Base-by-base conservation (phyloP, 805 yeast genomes). In the Schwanniomyces vanrijiae region DNA sequence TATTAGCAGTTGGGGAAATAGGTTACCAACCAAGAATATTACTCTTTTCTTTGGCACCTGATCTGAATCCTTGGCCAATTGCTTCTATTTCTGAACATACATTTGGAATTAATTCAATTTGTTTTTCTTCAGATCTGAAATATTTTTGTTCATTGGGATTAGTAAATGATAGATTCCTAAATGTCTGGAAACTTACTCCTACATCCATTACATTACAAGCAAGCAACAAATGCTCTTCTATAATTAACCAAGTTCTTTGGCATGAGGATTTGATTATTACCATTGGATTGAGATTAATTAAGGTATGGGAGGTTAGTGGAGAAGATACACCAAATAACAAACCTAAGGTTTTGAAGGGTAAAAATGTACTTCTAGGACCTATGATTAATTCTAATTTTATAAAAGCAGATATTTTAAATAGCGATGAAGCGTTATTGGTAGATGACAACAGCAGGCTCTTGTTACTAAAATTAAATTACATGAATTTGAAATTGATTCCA, bases 1-100 rank as follows among this genome's bases (percentile, higher is more conserved):
- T 80, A 4, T 60, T 86, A 21, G 90, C 90, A 0, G 80, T 84
- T 13, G 92, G 92, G 2, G 92, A 86, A 57, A 61, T 75, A 0
- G 91, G 91, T 0, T 83, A 82, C 50, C 81, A 76, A 52, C 92
- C 92, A 1, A 68, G 90, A 16, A 73, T 86, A 1, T 62, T 84
- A 18, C 54, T 85, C 11, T 85, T 76, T 55, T 82, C 88, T 2
- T 62, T 83, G 13, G 83, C 84, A 0, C 69, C 75, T 13, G 75
- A 75, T 50, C 71, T 81, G 40, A 56, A 68, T 10, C 56, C 65
- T 4, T 62, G 58, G n/a, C 88, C 89, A 0, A 60, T 83, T 5
- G 77, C 79, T 7, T 67, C 76, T 13, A 74, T 83, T 1, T 64
- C 71, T 45, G 90, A 84, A 50, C 94, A 86, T 61, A 71, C 77